Conservation (phyloP, 331 rosid genomes). For the Arachis monticola region DNA sequence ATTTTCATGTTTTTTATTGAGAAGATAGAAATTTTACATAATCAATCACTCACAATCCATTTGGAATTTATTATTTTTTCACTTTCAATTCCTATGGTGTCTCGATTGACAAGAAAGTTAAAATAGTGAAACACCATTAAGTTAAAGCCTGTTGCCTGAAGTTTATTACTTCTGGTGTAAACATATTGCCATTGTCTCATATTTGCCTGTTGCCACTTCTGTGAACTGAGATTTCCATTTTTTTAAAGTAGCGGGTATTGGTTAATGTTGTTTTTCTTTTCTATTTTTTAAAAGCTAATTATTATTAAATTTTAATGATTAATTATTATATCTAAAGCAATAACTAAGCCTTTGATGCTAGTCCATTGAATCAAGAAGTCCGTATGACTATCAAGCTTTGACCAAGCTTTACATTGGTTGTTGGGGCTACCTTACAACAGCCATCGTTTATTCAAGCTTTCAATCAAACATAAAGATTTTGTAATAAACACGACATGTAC, state of each 20-base stretch:
- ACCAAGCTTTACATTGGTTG: no score
- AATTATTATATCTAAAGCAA: not conserved
- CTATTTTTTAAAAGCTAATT: not conserved
- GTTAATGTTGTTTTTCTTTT: no score
- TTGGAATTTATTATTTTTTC: constrained; percentile 2
- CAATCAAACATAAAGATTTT: no score
- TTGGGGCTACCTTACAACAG: no score
- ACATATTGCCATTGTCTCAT: not conserved
- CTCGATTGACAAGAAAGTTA: not conserved
- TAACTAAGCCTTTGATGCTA: not conserved
- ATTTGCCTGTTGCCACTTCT: not conserved
- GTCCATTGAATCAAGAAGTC: no score
- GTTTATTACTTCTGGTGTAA: not conserved
- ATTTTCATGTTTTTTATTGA: no score
- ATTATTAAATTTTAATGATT: no score
- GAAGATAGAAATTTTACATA: not conserved
- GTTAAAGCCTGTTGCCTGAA: not conserved
- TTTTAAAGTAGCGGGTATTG: no score
- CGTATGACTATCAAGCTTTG: no score
- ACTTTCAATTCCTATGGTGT: not conserved
- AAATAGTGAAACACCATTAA: constrained; percentile 1
- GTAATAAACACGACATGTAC: no score
- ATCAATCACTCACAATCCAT: not conserved
- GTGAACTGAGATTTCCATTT: not conserved
- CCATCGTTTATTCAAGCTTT: no score